Evolutionary conservation across 257 asterid genomes (phyloP), one percentile per base, ranked within the genome.

Genomic region (Verbena officinalis): DNA sequence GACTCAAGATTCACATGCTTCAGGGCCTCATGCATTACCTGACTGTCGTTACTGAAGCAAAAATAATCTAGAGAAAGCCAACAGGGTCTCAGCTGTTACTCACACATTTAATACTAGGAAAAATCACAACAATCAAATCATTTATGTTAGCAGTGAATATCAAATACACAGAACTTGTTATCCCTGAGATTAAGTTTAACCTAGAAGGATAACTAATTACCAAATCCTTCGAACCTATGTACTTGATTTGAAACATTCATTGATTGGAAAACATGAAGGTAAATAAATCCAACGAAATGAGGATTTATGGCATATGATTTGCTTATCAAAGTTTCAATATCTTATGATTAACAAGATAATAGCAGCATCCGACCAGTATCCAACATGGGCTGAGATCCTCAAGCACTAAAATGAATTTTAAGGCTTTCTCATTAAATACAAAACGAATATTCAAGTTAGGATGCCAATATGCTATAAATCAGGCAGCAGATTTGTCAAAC

Each of bases 31-130:
- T 23, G 46, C 2, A 65, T 51, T 15, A 16, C 27, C 55, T n/a
- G 55, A 64, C 27, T 52, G 44, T 40, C 40, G 42, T 14, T 54
- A 15, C 54, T 65, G 55, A 53, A 54, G 71, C 54, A 53, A 16
- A 50, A 63, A 21, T 3, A n/a, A 38, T 22, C 27, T 24, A 23
- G 20, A 52, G 52, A 34, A 34, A 39, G 62, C 40, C 38, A 33
- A 53, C 23, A 9, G 20, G 20, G 17, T 30, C 54, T 21, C 53
- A 38, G 24, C 36, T 17, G 51, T 50, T 36, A 59, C 48, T n/a
- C n/a, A n/a, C n/a, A n/a, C n/a, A 14, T 11, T n/a, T 46, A 34
- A 64, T 19, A 36, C 27, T 42, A 40, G 11, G 52, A 46, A 34
- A 15, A 54, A 46, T 21, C 34, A 34, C 23, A 38, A 23, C 11